phyloP scores from a whole-genome alignment of 345 rosid genomes.

The Garcia nutans region DNA sequence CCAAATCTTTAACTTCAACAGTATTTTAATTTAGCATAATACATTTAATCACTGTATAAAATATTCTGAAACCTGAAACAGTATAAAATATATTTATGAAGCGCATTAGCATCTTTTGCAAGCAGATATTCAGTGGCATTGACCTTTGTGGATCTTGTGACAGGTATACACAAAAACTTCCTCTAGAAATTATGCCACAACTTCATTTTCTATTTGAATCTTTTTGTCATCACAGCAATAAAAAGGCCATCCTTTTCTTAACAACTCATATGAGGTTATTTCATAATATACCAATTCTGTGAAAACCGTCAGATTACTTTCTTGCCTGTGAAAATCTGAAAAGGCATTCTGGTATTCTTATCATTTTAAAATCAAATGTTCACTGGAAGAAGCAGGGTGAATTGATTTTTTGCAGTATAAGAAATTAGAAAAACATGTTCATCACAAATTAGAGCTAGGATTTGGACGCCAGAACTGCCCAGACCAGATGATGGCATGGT shows the following conservation, averaged over 20 bases:
- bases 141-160: not conserved
- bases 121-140: not conserved
- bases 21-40: not conserved
- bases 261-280: too few relatives aligned
- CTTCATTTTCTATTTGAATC: not conserved
- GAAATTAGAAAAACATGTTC: not conserved
- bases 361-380: not conserved
- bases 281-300: not conserved
- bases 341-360: not conserved
- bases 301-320: not conserved
- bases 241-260: not conserved
- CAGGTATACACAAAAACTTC: not conserved
- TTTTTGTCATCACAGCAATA: not conserved
- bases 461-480: not conserved
- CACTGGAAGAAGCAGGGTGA: not conserved
- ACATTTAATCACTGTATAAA: not conserved
- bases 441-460: not conserved
- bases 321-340: not conserved
- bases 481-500: not conserved
- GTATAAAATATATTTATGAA: not conserved
- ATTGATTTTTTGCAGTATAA: not conserved
- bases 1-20: constrained; percentile 1
- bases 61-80: not conserved
- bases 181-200: not conserved
- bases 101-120: not conserved